A percentile compares a stretch with the other conserved stretches of the same genome.
These are phyloP conservation scores for Corymbia calophylla DNA, from an alignment of 441 rosid species.

Conservation along the genomic window DNA sequence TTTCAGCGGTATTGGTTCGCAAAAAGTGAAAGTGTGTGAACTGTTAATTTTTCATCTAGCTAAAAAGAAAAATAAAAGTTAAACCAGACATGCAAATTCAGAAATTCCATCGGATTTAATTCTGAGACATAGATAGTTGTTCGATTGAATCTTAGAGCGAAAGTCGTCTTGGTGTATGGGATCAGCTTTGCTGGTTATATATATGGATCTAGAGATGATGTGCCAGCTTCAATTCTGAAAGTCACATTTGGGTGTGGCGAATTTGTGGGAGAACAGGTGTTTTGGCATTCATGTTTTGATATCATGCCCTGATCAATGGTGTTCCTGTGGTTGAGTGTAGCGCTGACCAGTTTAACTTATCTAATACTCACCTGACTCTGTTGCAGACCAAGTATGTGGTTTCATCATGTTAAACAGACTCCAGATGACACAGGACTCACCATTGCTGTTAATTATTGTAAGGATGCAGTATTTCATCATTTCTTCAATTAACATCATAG, in stretches of 20 bases:
- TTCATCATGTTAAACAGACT: constrained; percentile 85
- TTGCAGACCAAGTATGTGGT: constrained; percentile 96
- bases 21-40: background rate
- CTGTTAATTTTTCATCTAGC: background rate
- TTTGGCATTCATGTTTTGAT: background rate
- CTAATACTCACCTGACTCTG: background rate
- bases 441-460: constrained; percentile 83
- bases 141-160: background rate
- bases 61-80: background rate
- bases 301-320: background rate
- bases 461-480: constrained; percentile 10
- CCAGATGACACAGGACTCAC: constrained; percentile 62
- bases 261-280: background rate
- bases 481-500: background rate
- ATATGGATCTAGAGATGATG: background rate
- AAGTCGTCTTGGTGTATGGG: background rate
- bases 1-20: background rate
- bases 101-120: background rate
- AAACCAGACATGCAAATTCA: background rate
- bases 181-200: background rate
- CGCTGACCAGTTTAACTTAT: background rate
- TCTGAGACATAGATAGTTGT: background rate
- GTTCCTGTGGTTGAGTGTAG: background rate
- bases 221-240: background rate
- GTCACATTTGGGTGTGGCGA: background rate